Evolutionary conservation across 2,329 filamentous ascomycete genomes (phyloP).

Genomic region (Gaeumannomyces sp.): DNA sequence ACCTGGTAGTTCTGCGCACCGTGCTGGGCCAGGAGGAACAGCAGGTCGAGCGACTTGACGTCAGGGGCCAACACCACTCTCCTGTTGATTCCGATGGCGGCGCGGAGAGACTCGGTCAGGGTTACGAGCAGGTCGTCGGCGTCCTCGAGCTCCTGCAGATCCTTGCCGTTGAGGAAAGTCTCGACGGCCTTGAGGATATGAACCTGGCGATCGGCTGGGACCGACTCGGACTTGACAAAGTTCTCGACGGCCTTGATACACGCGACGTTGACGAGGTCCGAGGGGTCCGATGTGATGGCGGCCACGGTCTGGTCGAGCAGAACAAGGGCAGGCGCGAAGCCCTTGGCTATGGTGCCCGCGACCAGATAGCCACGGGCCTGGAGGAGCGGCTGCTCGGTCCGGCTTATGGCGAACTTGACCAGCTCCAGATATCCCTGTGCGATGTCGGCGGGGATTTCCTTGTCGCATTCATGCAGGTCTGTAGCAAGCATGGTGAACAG

Average conservation of each 20-base stretch:
- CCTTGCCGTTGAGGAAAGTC: constrained; percentile 71
- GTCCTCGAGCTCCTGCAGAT: constrained; percentile 76
- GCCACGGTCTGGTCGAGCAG: constrained; percentile 69
- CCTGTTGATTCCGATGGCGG: constrained; percentile 75
- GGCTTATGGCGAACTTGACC: constrained; percentile 69
- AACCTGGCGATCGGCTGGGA: constrained; percentile 50
- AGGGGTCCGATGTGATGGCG: constrained; percentile 67
- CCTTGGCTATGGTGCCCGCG: constrained; percentile 70
- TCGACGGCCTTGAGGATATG: constrained; percentile 57
- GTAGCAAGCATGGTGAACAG: constrained; percentile 77
- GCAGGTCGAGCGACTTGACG: constrained; percentile 68
- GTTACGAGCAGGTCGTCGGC: constrained; percentile 90
- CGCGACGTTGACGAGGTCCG: constrained; percentile 86
- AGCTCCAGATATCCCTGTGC: constrained; percentile 73
- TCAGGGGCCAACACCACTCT: constrained; percentile 66
- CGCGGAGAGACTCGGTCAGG: constrained; percentile 76
- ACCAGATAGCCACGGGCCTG: constrained; percentile 83
- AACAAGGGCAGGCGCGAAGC: constrained; percentile 55
- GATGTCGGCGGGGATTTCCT: constrained; percentile 61
- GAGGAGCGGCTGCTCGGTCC: constrained; percentile 65
- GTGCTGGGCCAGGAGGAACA: constrained; percentile 85
- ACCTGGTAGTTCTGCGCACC: constrained; percentile 89
- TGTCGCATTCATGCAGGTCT: constrained; percentile 74
- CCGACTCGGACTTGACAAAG: constrained; percentile 48
- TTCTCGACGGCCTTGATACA: constrained; percentile 82